Evolutionary conservation across 1,284 basidiomycete genomes (phyloP), one percentile per base, ranked within the genome.

Genomic region (Agroathelia rolfsii): DNA sequence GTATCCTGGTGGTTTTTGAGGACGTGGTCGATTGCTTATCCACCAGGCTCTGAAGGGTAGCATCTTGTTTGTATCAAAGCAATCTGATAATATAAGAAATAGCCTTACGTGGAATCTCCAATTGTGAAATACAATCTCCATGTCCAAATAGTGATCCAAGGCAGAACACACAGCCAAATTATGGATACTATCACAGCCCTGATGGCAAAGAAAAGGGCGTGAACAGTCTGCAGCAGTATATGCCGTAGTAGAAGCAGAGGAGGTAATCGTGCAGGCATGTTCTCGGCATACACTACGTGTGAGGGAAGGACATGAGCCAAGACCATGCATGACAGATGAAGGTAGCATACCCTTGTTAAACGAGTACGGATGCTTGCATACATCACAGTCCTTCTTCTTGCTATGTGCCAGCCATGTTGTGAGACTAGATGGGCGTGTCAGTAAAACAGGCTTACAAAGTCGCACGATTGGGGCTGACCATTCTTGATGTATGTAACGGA

Each of bases 371-470:
- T 94, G 72, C 49, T 90, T 89, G 70, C 94, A 98, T n/a, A 97
- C 81, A 67, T 97, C 94, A 59, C 94, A 98, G 29, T 76, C 80
- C 57, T 87, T 86, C 69, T 95, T 95, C 62, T 88, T 86, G 58
- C 84, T 90, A 57, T 93, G 87, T 8, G 83, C 76, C 14, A 98
- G 69, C 94, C 94, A 98, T 61, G 87, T 90, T 44, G 80, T 85
- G 47, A 97, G 67, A 56, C 92, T 88, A 38, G 32, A n/a, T n/a
- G n/a, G n/a, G n/a, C n/a, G n/a, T n/a, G n/a, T n/a, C n/a, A n/a
- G 32, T 24, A 24, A 19, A 21, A 28, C n/a, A 28, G 17, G 23
- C 16, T 25, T 22, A 15, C n/a, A 33, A 31, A 40, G 35, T 30
- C 26, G n/a, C n/a, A n/a, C n/a, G 23, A 7, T 9, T 34, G 6